phyloP scores from a whole-genome alignment of 371 early-diverging fungal species.

The Gilbertella persicaria region DNA sequence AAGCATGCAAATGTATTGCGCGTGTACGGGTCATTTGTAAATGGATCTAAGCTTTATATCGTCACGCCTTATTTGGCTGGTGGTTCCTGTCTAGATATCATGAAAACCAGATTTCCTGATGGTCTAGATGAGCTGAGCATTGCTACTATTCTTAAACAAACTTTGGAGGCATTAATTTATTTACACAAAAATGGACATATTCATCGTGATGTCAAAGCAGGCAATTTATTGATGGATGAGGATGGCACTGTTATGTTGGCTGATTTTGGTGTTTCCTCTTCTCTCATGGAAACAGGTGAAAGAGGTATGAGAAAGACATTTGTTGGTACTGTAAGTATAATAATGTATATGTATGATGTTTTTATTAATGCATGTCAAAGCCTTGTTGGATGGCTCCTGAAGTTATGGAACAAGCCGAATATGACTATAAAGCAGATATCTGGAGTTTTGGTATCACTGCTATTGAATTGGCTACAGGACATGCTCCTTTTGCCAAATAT shows the following conservation, averaged over 20 bases:
- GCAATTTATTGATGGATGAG: constrained; percentile 84
- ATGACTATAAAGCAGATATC: constrained; percentile 90
- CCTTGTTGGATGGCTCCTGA: constrained; percentile 95
- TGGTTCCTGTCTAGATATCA: constrained; percentile 87
- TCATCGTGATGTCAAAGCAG: constrained; percentile 92
- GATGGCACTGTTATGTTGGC: constrained; percentile 84
- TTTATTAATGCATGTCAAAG: constrained; percentile 3
- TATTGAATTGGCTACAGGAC: constrained; percentile 88
- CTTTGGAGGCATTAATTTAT: constrained; percentile 83
- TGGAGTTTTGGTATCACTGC: constrained; percentile 95
- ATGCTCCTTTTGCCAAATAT: constrained; percentile 91
- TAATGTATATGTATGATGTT: neutral
- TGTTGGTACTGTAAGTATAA: constrained; percentile 71
- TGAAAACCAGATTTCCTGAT: constrained; percentile 80
- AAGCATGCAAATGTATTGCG: constrained; percentile 84
- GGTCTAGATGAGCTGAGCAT: constrained; percentile 84
- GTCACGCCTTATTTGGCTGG: constrained; percentile 82
- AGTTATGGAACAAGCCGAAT: constrained; percentile 77
- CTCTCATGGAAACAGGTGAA: constrained; percentile 79
- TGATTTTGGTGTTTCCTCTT: constrained; percentile 90
- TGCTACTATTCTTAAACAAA: constrained; percentile 86
- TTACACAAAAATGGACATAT: constrained; percentile 88
- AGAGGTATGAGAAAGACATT: constrained; percentile 82
- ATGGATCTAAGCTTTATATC: constrained; percentile 79
- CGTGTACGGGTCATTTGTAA: constrained; percentile 84